Evolutionary conservation across 2,329 filamentous ascomycete genomes (phyloP), one percentile per base, ranked within the genome.

Genomic region (Pseudocercospora pini-densiflorae): DNA sequence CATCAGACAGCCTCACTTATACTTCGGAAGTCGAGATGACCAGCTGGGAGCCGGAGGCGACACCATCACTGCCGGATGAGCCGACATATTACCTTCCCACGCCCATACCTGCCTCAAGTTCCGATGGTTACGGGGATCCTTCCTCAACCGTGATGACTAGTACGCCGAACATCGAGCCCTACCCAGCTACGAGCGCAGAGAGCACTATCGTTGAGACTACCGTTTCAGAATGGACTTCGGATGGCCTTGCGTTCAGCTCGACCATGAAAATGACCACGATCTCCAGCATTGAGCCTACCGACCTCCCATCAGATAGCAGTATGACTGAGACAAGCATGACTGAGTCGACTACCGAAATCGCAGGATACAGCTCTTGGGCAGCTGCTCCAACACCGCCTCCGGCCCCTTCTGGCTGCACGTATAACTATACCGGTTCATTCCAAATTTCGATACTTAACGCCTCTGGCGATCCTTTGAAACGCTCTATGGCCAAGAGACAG

Each of bases 231-330:
- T 60, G 45, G 36, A 60, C 45, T 14, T 64, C 62, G 29, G 57
- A 60, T 47, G 62, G 62, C 16, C 14, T 64, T 9, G 47, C 62
- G 19, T 55, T 60, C 45, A 60, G 43, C 47, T 64, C 63, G 16
- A 61, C 57, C 7, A 24, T 24, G 27, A 21, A 33, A n/a, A 31
- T 63, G 10, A 63, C 61, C 27, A 55, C 51, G 4, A 19, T 43
- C 4, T 43, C 40, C 14, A 43, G 10, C 40, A 43, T n/a, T n/a
- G 33, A 36, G 33, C 33, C 33, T 36, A 16, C 33, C 14, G 33
- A 36, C 2, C 5, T 5, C 5, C 33, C 33, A 4, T 36, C 33
- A 36, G 33, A 36, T 2, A 36, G 33, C 33, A 36, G 33, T 36
- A 36, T 16, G 10, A 4, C 12, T 9, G 36, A 40, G 36, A 40